Base-by-base conservation (phyloP, 768 basidiomycete species). In the Gyrodon lividus region DNA sequence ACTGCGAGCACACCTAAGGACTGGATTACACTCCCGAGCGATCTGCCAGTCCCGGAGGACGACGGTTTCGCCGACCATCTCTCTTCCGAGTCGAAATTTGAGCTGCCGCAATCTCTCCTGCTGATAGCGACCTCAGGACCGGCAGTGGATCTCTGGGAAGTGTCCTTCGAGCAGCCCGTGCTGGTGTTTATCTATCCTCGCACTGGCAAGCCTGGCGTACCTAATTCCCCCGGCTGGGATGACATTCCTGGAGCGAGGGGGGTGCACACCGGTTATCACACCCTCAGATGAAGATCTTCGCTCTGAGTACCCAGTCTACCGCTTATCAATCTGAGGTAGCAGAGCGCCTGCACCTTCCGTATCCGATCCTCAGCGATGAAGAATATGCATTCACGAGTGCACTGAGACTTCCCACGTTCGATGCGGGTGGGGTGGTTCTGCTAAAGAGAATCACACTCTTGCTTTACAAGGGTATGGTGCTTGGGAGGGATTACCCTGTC, bases 151-250 rank as follows among this genome's bases (percentile, higher is more conserved):
- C 45, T 65, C 4, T 37, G 40, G 0, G 41, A 30, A 13, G 16
- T 57, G 6, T 63, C 61, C 35, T 56, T 64, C 38, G 39, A 56
- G 7, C 24, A 22, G 6, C 63, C 56, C 0, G 56, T 66, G 13
- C n/a, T 64, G n/a, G 53, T 60, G 40, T 66, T 66, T 19, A 52
- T 54, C 12, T 64, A 60, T 38, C 64, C 64, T 4, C 46, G 55
- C 31, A 57, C 57, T n/a, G 62, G 63, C 7, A 34, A 17, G 22
- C 60, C 58, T 2, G 49, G 60, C 2, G 38, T 58, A 3, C 31
- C 50, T 2, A 63, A 52, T 50, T 39, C 48, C 9, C 35, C 43
- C 0, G 58, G 54, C 4, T 65, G 64, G 55, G 64, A 60, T 43
- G 61, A 51, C 23, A 66, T 66, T 17, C 64, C 51, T 2, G 56